Evolutionary conservation across 2,329 filamentous ascomycete genomes (phyloP).

Genomic region (Aspergillus arachidicola): DNA sequence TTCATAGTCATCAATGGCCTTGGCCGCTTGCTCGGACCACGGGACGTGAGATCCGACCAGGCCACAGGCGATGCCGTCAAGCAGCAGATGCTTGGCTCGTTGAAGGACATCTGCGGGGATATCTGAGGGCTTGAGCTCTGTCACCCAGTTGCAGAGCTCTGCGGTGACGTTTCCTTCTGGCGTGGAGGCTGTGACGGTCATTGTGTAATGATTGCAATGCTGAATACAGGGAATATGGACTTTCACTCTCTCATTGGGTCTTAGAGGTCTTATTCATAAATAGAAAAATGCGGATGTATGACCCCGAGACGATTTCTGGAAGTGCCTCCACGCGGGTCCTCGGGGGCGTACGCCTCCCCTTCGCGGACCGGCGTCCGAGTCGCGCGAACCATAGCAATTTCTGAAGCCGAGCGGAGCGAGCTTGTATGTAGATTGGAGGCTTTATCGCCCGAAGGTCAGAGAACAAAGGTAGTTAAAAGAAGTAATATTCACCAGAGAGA

Average conservation of each 20-base stretch:
- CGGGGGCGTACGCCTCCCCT: background rate
- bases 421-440: background rate
- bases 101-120: background rate
- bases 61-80: constrained; percentile 48
- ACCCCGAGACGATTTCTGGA: background rate
- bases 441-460: background rate
- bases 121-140: background rate
- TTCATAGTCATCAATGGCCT: constrained; percentile 36
- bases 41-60: constrained; percentile 45
- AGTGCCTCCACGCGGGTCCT: background rate
- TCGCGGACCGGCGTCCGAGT: background rate
- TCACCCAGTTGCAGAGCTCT: background rate
- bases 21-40: constrained; percentile 43
- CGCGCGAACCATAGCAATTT: background rate
- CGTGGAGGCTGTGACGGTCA: background rate
- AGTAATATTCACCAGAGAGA: background rate
- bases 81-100: constrained; percentile 46
- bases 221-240: background rate
- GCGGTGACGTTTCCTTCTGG: background rate
- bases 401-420: background rate
- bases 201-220: background rate
- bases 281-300: background rate
- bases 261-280: background rate
- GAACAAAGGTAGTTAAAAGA: background rate
- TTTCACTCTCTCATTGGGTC: background rate